Base-by-base conservation (phyloP, 139 green algal genomes). In the Yamagishiella unicocca region DNA sequence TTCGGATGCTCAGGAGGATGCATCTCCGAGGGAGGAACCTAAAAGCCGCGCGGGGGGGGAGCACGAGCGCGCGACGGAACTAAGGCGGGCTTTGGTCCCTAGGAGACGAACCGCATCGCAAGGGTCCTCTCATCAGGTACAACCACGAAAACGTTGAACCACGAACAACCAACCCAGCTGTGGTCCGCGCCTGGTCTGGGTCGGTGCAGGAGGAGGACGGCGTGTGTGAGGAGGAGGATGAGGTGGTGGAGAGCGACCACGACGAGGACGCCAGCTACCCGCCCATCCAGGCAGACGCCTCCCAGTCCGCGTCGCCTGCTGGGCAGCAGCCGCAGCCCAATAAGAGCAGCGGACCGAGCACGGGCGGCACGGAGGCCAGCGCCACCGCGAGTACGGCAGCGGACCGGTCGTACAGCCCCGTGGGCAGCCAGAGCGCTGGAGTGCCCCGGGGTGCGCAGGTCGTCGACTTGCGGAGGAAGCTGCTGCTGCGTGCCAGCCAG, bases 231-330 rank as follows among this genome's bases (percentile, higher is more conserved):
- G 81, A 55, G 40, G 82, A 71, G 67, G 67, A 55, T 1, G 82
- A 50, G 37, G 27, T 17, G 19, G 8, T 54, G 70, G 38, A 19
- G 1, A 14, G 35, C 33, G 35, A 68, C 2, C 25, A 70, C 25
- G 10, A 81, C 27, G 81, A 87, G 67, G 82, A 87, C 67, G 82
- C 82, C 45, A 72, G 46, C 66, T 87, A 87, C 25, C 82, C 82
- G 33, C 80, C 80, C n/a, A 77, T 86, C 64, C 80, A 76, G 45
- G 62, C 62, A 21, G 62, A 77, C 80, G 35, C 40, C 61, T 1
- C 25, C 1, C 25, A 22, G 27, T 62, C 78, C 4, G 24, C 21
- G 5, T 43, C 61, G 4, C 12, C 22, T 1, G 31, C 17, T 5
- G 45, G n/a, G 4, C 40, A 85, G 61, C 79, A 67, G 10, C 2